Percentiles rank a stretch among this genome's conserved stretches.
These are phyloP conservation scores for Aspergillus alliaceus DNA, from an alignment of 2,329 filamentous ascomycete genomes.

Conservation along the genomic window DNA sequence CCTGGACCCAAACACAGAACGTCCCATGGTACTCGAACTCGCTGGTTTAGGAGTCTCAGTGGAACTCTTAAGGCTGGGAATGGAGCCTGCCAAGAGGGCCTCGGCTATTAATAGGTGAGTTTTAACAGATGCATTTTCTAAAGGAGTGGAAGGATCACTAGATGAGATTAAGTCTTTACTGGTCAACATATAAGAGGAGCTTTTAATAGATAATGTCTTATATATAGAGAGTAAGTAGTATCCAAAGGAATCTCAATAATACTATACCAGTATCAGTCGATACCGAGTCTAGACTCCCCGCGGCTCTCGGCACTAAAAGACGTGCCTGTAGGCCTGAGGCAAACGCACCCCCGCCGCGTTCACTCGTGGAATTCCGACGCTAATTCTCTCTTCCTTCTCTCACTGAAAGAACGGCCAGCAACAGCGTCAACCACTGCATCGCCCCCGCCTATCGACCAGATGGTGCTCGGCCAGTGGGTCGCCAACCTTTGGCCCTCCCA, in stretches of 20 bases:
- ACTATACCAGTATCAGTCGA: background rate
- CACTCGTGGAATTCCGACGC: no score
- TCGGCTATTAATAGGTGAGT: background rate
- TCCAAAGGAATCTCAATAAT: no score
- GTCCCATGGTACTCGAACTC: background rate
- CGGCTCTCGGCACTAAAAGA: no score
- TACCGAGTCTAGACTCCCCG: background rate
- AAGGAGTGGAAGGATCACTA: background rate
- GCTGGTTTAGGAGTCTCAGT: no score
- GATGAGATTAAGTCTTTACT: background rate
- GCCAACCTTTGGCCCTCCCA: constrained; percentile 12
- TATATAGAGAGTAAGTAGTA: no score
- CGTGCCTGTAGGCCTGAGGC: no score
- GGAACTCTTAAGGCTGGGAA: background rate
- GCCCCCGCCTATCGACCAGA: constrained; percentile 6
- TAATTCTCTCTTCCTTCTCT: background rate
- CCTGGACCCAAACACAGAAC: background rate
- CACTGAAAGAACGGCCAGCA: background rate
- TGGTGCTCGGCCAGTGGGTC: constrained; percentile 9
- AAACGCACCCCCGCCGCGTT: background rate
- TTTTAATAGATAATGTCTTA: no score
- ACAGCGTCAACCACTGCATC: background rate
- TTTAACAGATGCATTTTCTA: no score
- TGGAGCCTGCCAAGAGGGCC: background rate
- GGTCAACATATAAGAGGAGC: no score